Evolutionary conservation across 1,284 basidiomycete genomes (phyloP).

Genomic region (Tilletiaria anomala): DNA sequence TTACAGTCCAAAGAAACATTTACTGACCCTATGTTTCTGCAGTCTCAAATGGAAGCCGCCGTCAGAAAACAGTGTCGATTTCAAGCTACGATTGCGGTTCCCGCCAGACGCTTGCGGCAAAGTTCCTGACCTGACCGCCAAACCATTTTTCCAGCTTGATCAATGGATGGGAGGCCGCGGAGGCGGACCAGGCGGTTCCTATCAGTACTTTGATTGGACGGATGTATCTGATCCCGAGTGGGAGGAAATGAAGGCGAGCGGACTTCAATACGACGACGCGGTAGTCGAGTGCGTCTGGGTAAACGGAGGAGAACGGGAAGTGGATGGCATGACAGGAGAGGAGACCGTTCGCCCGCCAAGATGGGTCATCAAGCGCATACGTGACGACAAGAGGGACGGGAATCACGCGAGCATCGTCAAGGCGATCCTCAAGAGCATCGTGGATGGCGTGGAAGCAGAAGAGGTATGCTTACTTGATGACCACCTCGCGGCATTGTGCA

Average conservation of each 20-base stretch:
- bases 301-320: conserved; percentile 42
- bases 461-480: conserved; percentile 6
- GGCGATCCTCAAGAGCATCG: conserved; percentile 28
- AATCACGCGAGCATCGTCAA: conserved; percentile 32
- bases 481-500: background rate
- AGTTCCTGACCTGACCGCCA: conserved; percentile 61
- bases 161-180: conserved; percentile 48
- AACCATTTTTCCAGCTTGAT: conserved; percentile 71
- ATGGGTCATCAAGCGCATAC: conserved; percentile 34
- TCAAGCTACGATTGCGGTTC: conserved; percentile 82
- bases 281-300: conserved; percentile 93
- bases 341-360: conserved; percentile 9
- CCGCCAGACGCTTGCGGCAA: conserved; percentile 48
- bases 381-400: conserved; percentile 34
- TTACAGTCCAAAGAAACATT: too few relatives aligned
- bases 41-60: conserved; percentile 88
- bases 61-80: conserved; percentile 93
- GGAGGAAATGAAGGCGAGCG: conserved; percentile 72
- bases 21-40: too few relatives aligned
- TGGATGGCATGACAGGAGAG: conserved; percentile 1
- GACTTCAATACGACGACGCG: conserved; percentile 80
- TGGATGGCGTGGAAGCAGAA: conserved; percentile 30
- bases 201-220: conserved; percentile 77
- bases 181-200: too few relatives aligned
- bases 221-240: conserved; percentile 78